Evolutionary conservation across 805 yeast species (phyloP).

Genomic region (Hanseniaspora thailandica): DNA sequence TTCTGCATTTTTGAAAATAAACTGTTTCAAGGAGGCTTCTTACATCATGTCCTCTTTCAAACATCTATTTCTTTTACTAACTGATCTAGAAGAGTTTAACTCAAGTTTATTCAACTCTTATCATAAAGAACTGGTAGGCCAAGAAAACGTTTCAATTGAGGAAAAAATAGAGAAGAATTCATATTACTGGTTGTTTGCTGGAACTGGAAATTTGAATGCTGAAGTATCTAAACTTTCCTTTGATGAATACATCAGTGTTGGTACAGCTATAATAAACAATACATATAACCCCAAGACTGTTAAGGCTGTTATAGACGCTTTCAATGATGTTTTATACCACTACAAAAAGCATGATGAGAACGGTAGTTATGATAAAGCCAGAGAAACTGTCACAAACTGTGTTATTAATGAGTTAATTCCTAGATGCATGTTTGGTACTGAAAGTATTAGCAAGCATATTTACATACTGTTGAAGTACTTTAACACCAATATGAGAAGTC

Average conservation of each 20-base stretch:
- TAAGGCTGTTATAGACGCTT: background rate
- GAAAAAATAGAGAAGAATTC: background rate
- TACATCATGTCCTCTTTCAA: background rate
- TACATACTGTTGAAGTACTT: conserved; percentile 43
- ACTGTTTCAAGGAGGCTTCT: background rate
- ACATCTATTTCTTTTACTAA: background rate
- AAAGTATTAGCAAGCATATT: conserved; percentile 50
- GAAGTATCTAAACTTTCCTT: background rate
- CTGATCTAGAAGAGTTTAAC: background rate
- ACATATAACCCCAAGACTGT: background rate
- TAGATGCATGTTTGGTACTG: conserved; percentile 43
- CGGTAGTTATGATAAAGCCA: background rate
- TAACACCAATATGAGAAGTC: conserved; percentile 54
- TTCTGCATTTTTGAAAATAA: background rate
- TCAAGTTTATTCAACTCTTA: background rate
- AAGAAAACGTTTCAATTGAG: background rate
- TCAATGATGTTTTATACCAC: background rate
- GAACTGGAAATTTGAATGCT: background rate
- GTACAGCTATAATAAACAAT: background rate
- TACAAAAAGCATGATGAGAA: background rate
- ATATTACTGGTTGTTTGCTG: background rate
- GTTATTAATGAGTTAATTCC: conserved; percentile 39
- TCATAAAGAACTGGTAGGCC: background rate
- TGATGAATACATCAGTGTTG: conserved; percentile 10
- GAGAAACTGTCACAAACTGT: background rate